phyloP scores from a whole-genome alignment of 306 rosid genomes.

The Lupinus albus region DNA sequence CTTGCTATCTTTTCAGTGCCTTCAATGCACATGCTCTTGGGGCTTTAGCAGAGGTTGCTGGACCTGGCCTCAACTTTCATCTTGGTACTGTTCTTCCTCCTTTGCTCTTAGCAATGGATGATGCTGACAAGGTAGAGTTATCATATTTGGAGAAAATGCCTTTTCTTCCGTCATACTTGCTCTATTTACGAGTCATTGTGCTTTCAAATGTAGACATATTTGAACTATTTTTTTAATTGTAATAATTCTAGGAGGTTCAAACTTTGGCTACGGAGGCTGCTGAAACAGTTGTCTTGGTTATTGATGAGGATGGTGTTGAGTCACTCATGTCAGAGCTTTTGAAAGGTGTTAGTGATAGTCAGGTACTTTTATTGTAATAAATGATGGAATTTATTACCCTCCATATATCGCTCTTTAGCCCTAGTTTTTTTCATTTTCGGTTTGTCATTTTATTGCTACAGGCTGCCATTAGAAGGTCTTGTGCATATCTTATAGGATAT shows the following conservation, averaged over 20 bases:
- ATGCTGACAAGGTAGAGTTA: constrained; percentile 63
- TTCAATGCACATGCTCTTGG: constrained; percentile 97
- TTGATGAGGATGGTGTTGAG: constrained; percentile 94
- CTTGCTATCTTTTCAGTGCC: constrained; percentile 60
- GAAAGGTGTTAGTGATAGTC: constrained; percentile 75
- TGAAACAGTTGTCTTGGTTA: constrained; percentile 79
- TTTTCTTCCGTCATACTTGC: constrained; percentile 19
- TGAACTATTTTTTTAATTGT: neutral
- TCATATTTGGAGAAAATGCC: constrained; percentile 24
- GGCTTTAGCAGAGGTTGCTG: constrained; percentile 97
- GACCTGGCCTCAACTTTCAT: constrained; percentile 82
- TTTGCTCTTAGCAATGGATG: constrained; percentile 77
- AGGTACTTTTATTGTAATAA: constrained; percentile 53
- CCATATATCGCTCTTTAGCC: neutral
- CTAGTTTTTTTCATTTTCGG: constrained; percentile 1
- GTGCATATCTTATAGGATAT: constrained; percentile 83
- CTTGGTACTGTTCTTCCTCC: constrained; percentile 92
- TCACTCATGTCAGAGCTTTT: constrained; percentile 80
- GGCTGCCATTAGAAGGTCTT: constrained; percentile 80
- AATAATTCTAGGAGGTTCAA: constrained; percentile 76
- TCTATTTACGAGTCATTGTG: constrained; percentile 8
- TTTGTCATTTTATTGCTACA: constrained; percentile 48
- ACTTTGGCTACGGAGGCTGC: constrained; percentile 85
- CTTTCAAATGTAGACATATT: constrained; percentile 17
- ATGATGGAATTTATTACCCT: neutral